Percentiles rank a stretch among this genome's conserved stretches.
Evolutionary conservation across 1,284 basidiomycete species (phyloP).

Genomic region (Cryptococcus amylolentus): DNA sequence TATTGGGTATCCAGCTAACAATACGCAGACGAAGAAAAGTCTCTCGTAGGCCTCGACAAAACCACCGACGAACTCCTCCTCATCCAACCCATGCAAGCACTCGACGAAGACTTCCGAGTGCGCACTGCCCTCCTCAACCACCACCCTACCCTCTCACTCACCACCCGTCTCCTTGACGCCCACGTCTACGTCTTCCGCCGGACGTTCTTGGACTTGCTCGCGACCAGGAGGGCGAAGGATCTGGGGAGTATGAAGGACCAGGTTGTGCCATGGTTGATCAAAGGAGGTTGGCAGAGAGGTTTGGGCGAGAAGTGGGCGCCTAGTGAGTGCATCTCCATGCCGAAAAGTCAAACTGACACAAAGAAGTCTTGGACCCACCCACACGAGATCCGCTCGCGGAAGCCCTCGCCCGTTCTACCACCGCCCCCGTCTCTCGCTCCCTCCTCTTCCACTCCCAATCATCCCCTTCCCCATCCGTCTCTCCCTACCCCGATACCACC

Average conservation of each 20-base stretch:
- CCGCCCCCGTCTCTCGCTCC: constrained; percentile 22
- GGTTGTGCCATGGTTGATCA: constrained; percentile 84
- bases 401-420: constrained; percentile 47
- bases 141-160: constrained; percentile 69
- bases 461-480: constrained; percentile 21
- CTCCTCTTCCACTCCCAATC: constrained; percentile 9
- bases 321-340: constrained; percentile 26
- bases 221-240: constrained; percentile 58
- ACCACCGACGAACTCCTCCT: constrained; percentile 65
- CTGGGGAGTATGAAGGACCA: constrained; percentile 79
- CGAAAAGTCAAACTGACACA: background rate
- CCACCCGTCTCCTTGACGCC: constrained; percentile 71
- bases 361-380: constrained; percentile 41
- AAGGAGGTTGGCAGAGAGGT: constrained; percentile 62
- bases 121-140: constrained; percentile 62
- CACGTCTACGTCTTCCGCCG: constrained; percentile 84
- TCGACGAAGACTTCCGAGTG: constrained; percentile 62
- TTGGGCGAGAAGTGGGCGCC: constrained; percentile 38
- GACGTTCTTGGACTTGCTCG: constrained; percentile 67
- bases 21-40: constrained; percentile 38
- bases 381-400: constrained; percentile 43
- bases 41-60: constrained; percentile 43
- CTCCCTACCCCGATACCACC: constrained; percentile 15
- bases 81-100: constrained; percentile 61
- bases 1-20: background rate